Base-by-base conservation (phyloP, 2,329 filamentous ascomycete species). In the Chaetomiaceae sp. region DNA sequence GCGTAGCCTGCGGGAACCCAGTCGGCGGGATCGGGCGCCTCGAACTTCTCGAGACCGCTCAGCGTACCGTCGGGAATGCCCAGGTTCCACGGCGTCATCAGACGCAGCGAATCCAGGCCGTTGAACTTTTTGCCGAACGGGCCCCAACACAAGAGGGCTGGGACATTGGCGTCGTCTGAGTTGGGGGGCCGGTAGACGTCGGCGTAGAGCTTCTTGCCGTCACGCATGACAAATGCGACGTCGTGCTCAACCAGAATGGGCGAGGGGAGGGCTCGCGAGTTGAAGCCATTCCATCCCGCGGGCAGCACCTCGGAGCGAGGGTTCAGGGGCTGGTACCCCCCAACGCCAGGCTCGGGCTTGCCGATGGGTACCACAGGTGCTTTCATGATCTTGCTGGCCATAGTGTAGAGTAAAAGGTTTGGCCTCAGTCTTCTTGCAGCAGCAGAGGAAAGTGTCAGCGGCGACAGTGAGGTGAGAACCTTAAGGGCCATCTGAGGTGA, bases 121-220 rank as follows among this genome's bases (percentile, higher is more conserved):
- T 44, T 44, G 42, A 44, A 44, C n/a, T 44, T 44, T 20, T 44
- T 44, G 42, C 42, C 42, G 21, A 45, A 45, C 20, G 34, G 34
- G 43, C 43, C 30, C 43, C 43, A 45, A 33, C 43, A 45, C 21
- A 45, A 8, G 43, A 45, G 33, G 20, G 43, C 33, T 13, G 43
- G 43, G n/a, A 45, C 33, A 17, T 38, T 27, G 43, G 34, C 43
- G 33, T 40, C 14, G 20, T 38, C 34, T 6, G 43, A 45, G 16
- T 30, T 30, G n/a, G 43, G 43, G 5, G 43, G 43, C n/a, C 43
- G 43, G 34, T 45, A 45, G 34, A 45, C 30, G 33, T 45, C 33
- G 43, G 43, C 43, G 33, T 38, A 45, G 21, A 45, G 43, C 34
- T 45, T 45, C 20, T 27, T 30, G 43, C 43, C 43, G 33, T 45